A percentile compares a stretch with the other conserved stretches of the same genome.
Conservation (phyloP, 2,329 filamentous ascomycete species). For the Talaromyces sp. region DNA sequence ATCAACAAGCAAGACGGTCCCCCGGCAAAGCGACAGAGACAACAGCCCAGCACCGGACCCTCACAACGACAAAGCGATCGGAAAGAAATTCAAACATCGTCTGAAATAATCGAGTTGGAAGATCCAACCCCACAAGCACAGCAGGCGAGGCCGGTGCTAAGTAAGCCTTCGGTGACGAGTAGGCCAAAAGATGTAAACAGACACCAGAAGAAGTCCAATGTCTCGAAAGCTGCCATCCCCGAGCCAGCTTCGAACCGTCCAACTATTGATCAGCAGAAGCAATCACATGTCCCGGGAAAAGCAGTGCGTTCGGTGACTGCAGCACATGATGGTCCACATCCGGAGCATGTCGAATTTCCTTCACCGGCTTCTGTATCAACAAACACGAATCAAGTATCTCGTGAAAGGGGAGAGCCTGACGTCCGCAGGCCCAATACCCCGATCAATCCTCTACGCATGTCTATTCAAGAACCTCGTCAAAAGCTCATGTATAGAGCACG, state of each 20-base stretch:
- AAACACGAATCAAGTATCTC: background rate
- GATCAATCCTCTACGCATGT: constrained; percentile 27
- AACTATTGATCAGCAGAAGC: background rate
- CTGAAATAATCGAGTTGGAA: constrained; percentile 8
- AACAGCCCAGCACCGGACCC: constrained; percentile 16
- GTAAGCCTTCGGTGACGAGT: background rate
- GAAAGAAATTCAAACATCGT: constrained; percentile 3
- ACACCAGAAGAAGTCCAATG: background rate
- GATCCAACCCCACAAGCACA: background rate
- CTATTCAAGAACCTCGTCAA: constrained; percentile 32
- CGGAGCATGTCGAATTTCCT: background rate
- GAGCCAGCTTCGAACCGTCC: background rate
- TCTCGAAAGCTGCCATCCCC: background rate
- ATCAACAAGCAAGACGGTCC: constrained; percentile 3
- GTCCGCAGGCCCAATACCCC: constrained; percentile 7
- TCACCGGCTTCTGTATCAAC: background rate
- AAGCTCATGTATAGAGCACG: constrained; percentile 42
- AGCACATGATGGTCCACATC: background rate
- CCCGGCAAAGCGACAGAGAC: constrained; percentile 30
- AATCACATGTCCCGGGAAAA: background rate
- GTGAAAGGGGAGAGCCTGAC: constrained; percentile 1
- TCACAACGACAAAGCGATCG: constrained; percentile 5
- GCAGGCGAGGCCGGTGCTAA: background rate
- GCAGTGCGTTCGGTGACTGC: background rate
- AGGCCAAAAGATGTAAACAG: background rate